phyloP scores from a whole-genome alignment of 768 basidiomycete species.

The Termitomyces sp. region DNA sequence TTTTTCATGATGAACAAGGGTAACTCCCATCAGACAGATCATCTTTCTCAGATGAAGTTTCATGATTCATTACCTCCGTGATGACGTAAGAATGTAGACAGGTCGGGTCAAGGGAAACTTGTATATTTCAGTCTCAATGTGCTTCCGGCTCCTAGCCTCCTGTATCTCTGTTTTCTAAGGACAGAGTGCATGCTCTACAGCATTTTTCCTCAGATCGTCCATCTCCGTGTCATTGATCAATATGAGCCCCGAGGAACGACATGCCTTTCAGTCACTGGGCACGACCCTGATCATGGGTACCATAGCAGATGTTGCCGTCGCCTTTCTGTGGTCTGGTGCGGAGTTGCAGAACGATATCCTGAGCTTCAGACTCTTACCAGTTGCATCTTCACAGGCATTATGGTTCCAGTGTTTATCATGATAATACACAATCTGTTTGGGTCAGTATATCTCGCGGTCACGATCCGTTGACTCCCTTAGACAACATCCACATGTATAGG shows the following conservation, averaged over 20 bases:
- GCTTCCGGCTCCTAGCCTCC: too few relatives aligned
- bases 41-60: too few relatives aligned
- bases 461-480: neutral
- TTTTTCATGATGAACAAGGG: too few relatives aligned
- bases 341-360: neutral
- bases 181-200: too few relatives aligned
- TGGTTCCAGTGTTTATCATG: neutral
- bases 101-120: too few relatives aligned
- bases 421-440: neutral
- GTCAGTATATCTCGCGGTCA: neutral
- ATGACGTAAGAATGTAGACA: too few relatives aligned
- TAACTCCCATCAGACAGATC: too few relatives aligned
- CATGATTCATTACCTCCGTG: too few relatives aligned
- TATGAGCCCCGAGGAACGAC: neutral
- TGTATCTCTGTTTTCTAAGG: too few relatives aligned
- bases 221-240: neutral
- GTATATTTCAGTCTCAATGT: too few relatives aligned
- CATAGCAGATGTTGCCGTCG: neutral
- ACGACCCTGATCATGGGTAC: neutral
- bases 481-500: too few relatives aligned
- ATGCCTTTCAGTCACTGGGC: neutral
- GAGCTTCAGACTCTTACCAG: too few relatives aligned
- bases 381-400: neutral
- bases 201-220: neutral
- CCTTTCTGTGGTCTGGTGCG: neutral